Base-by-base conservation (phyloP, 1,139 yeast genomes). In the Candida sanyaensis region DNA sequence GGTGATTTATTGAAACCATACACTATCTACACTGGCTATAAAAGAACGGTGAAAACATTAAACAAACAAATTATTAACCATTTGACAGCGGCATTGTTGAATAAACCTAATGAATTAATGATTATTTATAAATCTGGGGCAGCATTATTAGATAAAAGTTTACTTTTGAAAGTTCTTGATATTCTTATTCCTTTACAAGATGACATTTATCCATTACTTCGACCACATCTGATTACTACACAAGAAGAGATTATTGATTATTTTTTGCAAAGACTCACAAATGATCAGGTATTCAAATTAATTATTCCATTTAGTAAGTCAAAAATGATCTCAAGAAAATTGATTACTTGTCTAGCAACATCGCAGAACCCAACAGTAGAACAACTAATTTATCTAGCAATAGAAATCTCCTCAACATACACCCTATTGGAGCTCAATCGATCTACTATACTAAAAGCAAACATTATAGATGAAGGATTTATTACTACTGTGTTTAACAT, bases 371-470 rank as follows among this genome's bases (percentile, higher is more conserved):
- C 44, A 28, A 21, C 37, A 10, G n/a, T 26, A 4, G 36, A 37
- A 17, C 45, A 42, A 21, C 46, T 46, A 9, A 17, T 38, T 6
- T 4, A 26, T 9, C 23, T 38, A 13, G 41, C 39, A 4, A 11
- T 30, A 32, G 2, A 34, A 17, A 32, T 49, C 23, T 32, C 21
- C 27, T 41, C 49, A 2, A 52, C 37, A 28, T 45, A 45, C 12
- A 41, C 50, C 8, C 24, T 54, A 29, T 32, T 54, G 11, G 57
- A 54, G 34, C 39, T 54, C 6, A 50, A 48, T 38, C 42, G 57
- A 24, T 43, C 48, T 7, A 41, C 50, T 11, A 6, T 50, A 21
- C 36, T 54, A 21, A 38, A 48, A 33, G 42, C 46, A 4, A 40
- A 42, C 6, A 12, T 41, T 10, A 27, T 48, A 26, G 54, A 54